Evolutionary conservation across 2,329 filamentous ascomycete genomes (phyloP).

Genomic region (Venturiaceae sp.): DNA sequence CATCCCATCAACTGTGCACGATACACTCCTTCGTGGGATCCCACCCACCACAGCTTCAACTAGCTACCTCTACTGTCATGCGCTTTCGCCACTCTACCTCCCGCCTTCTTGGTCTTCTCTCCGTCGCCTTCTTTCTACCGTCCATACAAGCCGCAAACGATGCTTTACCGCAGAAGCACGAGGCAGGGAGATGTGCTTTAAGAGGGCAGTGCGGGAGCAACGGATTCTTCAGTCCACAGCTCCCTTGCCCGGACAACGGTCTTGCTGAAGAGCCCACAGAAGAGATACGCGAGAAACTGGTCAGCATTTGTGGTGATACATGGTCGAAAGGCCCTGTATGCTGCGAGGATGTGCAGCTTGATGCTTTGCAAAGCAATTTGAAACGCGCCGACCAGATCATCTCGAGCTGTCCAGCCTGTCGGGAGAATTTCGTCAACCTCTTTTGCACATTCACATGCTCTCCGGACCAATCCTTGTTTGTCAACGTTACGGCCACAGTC

Average conservation of each 20-base stretch:
- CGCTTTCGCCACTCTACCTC: background rate
- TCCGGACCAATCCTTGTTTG: slow-evolving; percentile 87
- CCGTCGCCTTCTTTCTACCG: background rate
- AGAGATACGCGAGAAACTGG: slow-evolving; percentile 64
- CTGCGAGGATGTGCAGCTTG: slow-evolving; percentile 73
- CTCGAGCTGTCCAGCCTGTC: slow-evolving; percentile 90
- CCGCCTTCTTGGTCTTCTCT: background rate
- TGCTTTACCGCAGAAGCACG: slow-evolving; percentile 43
- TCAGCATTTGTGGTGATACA: slow-evolving; percentile 76
- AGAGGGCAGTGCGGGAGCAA: slow-evolving; percentile 87
- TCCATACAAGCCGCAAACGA: background rate
- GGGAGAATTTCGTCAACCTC: slow-evolving; percentile 95
- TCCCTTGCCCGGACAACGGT: slow-evolving; percentile 90
- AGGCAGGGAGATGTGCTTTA: slow-evolving; percentile 81
- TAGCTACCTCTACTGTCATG: too few relatives aligned
- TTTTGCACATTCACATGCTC: slow-evolving; percentile 99
- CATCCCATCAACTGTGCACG: background rate
- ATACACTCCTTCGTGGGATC: background rate
- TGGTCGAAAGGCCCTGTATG: slow-evolving; percentile 81
- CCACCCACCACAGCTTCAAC: background rate
- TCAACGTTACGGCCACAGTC: slow-evolving; percentile 77
- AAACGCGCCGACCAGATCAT: slow-evolving; percentile 83
- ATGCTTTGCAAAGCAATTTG: slow-evolving; percentile 72
- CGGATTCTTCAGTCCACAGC: slow-evolving; percentile 76
- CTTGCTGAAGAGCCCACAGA: slow-evolving; percentile 65